phyloP scores from a whole-genome alignment of 2,329 filamentous ascomycete species.

The Alternaria sp. region DNA sequence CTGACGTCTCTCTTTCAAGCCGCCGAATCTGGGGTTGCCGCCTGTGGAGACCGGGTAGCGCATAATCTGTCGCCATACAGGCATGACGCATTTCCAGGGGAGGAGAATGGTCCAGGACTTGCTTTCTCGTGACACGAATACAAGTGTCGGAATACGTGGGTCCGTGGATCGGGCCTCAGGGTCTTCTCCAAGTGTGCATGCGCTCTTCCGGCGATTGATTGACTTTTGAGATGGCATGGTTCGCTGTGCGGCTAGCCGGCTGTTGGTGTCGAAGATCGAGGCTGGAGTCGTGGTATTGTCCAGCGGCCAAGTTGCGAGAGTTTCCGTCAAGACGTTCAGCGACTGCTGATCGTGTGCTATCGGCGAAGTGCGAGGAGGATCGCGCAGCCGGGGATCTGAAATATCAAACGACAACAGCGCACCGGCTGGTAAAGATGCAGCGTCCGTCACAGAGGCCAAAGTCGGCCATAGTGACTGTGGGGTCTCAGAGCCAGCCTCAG shows the following conservation, averaged over 20 bases:
- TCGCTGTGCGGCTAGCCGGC: conserved; percentile 68
- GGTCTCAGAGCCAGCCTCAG: conserved; percentile 28
- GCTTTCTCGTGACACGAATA: conserved; percentile 66
- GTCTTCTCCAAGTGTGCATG: conserved; percentile 66
- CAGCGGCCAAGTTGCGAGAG: conserved; percentile 71
- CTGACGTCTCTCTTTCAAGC: conserved; percentile 79
- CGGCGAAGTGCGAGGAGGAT: conserved; percentile 68
- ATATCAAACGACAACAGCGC: conserved; percentile 75
- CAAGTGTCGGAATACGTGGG: conserved; percentile 76
- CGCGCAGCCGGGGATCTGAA: conserved; percentile 79
- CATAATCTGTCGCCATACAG: conserved; percentile 86
- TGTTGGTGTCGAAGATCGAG: conserved; percentile 71
- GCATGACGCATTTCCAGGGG: conserved; percentile 87
- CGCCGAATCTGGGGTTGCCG: conserved; percentile 81
- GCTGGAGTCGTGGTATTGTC: conserved; percentile 59
- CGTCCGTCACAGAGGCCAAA: conserved; percentile 45
- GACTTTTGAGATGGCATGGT: conserved; percentile 77
- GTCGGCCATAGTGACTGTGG: conserved; percentile 43
- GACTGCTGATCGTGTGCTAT: conserved; percentile 24
- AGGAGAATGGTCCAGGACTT: conserved; percentile 79
- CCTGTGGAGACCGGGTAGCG: conserved; percentile 81
- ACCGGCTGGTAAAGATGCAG: conserved; percentile 71
- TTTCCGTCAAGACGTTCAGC: conserved; percentile 59
- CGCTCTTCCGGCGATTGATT: conserved; percentile 76
- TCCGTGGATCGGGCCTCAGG: conserved; percentile 67